phyloP scores from a whole-genome alignment of 2,329 filamentous ascomycete genomes.

The Lachnellula hyalina region DNA sequence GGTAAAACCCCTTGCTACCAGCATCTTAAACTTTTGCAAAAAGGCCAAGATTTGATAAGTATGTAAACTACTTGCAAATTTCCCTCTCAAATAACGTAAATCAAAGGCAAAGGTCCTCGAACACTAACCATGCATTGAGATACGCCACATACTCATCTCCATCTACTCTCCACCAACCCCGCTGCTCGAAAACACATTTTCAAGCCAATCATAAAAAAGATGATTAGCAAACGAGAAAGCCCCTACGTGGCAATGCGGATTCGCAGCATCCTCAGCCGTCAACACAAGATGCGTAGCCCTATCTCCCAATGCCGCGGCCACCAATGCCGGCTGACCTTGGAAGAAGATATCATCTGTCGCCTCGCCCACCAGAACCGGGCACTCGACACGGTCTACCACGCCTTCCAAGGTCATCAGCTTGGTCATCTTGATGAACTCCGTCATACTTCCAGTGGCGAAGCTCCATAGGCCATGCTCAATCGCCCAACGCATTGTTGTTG shows the following conservation, averaged over 20 bases:
- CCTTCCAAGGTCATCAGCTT: slow-evolving; percentile 7
- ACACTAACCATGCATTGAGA: too few relatives aligned
- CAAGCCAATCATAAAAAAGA: background rate
- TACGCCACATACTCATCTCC: too few relatives aligned
- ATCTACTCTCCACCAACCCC: too few relatives aligned
- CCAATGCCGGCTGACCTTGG: slow-evolving; percentile 22
- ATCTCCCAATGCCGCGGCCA: slow-evolving; percentile 19
- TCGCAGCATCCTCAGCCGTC: background rate
- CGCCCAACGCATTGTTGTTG: slow-evolving; percentile 1
- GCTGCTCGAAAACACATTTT: background rate
- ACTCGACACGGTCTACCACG: slow-evolving; percentile 17
- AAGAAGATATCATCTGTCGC: slow-evolving; percentile 27
- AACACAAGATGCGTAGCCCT: slow-evolving; percentile 22
- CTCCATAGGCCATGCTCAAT: slow-evolving; percentile 16
- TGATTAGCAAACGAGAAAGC: background rate
- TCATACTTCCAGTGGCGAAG: slow-evolving; percentile 8
- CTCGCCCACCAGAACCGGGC: slow-evolving; percentile 27
- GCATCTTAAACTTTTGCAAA: too few relatives aligned
- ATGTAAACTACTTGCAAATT: too few relatives aligned
- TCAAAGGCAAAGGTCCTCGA: too few relatives aligned
- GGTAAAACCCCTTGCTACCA: too few relatives aligned
- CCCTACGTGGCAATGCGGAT: background rate
- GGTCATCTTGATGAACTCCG: slow-evolving; percentile 9
- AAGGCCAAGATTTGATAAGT: too few relatives aligned
- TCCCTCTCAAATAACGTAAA: too few relatives aligned